Base-by-base conservation (phyloP, 2,329 filamentous ascomycete species). In the Pochonia chlamydosporia region DNA sequence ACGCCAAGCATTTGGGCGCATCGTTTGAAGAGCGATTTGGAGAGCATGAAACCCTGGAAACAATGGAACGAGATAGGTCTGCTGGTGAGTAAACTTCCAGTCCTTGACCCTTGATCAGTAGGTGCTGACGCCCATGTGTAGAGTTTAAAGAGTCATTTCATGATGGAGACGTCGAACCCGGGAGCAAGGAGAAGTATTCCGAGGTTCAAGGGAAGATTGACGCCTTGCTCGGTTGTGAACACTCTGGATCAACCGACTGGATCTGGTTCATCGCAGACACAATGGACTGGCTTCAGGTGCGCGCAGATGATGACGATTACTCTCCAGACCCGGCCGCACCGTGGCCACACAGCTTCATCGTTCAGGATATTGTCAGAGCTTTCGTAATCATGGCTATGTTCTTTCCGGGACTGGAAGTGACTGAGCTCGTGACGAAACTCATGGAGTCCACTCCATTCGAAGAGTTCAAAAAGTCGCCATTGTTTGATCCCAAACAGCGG, bases 141-240 rank as follows among this genome's bases (percentile, higher is more conserved):
- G 42, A n/a, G 30, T 62, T 59, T 13, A 61, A 62, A 24, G 49
- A 58, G 11, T 49, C 59, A 1, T 56, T 62, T 16, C 59, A 62
- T 14, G 51, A 43, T 0, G 60, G 51, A 16, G 59, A 62, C 20
- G 52, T 62, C 1, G 59, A 62, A 10, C 59, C 58, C 13, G 59
- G 52, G 2, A 48, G 45, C 9, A 59, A 47, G 10, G 36, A 53
- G 6, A 57, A 51, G 2, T 60, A 49, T 16, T 4, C 24, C 0
- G 26, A 57, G 13, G 30, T 59, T 1, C 52, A 60, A 24, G 49
- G 52, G 2, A 49, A n/a, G 10, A 51, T 61, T 5, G 21, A 10
- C 6, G 25, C 23, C 0, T 56, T 62, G 48, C 55, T 61, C 14
- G 33, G 33, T 0, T 48, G 25, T 0, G 1, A 43, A 0, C 49